phyloP scores from a whole-genome alignment of 192 early-diverging fungal species.

The Lunasporangiospora selenospora region DNA sequence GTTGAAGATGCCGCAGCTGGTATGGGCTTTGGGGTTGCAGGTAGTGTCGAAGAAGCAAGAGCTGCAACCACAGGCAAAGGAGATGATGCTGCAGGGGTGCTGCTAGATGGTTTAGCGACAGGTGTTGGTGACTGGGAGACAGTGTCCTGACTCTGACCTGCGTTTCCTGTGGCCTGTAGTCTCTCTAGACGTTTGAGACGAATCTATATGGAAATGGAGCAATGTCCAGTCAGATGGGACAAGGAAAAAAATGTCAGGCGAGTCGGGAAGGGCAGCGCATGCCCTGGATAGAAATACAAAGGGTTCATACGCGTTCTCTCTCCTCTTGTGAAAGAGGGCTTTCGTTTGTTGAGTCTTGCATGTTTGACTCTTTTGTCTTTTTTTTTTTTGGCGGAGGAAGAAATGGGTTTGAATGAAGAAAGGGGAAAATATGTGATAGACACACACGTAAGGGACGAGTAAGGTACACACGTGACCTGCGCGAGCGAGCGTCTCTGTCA shows the following conservation, averaged over 20 bases:
- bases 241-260: background rate
- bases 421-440: no score
- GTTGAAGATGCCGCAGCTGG: conserved; percentile 5
- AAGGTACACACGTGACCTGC: no score
- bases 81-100: conserved; percentile 8
- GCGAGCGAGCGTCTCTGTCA: no score
- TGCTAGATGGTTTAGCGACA: conserved; percentile 10
- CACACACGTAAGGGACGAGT: no score
- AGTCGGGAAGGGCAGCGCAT: background rate
- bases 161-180: conserved; percentile 41
- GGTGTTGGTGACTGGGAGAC: conserved; percentile 2
- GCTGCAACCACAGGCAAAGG: background rate
- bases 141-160: conserved; percentile 20
- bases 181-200: conserved; percentile 70
- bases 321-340: conserved; percentile 40
- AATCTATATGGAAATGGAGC: conserved; percentile 51
- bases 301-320: conserved; percentile 21
- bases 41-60: conserved; percentile 4
- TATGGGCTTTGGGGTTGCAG: background rate
- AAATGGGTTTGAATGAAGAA: conserved; percentile 62
- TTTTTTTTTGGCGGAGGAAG: no score
- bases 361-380: conserved; percentile 60
- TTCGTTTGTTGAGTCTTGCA: conserved; percentile 53
- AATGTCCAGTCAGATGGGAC: background rate
- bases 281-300: background rate